Evolutionary conservation across 2,329 filamentous ascomycete species (phyloP).

Genomic region (Tolypocladium amazonense): DNA sequence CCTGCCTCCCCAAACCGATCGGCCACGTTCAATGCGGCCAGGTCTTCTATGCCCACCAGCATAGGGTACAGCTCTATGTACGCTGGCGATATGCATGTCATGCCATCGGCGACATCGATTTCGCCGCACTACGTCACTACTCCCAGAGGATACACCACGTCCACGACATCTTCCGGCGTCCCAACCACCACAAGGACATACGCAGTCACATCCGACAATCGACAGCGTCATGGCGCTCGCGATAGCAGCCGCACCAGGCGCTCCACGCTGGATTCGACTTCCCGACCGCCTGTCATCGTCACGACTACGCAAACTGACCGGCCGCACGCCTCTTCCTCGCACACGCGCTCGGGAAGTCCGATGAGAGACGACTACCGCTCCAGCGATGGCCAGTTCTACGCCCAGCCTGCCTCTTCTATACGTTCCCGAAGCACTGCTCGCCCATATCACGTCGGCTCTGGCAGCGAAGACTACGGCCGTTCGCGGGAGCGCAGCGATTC

Average conservation of each 20-base stretch:
- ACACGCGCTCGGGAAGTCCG: constrained; percentile 33
- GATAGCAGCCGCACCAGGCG: constrained; percentile 38
- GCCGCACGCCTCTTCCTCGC: constrained; percentile 27
- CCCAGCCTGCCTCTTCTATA: constrained; percentile 48
- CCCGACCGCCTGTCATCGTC: constrained; percentile 44
- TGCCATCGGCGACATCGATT: constrained; percentile 30
- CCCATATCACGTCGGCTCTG: constrained; percentile 36
- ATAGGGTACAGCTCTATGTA: constrained; percentile 40
- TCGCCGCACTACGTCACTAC: constrained; percentile 21
- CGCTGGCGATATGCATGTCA: constrained; percentile 42
- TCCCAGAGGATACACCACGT: constrained; percentile 21
- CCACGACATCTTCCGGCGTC: constrained; percentile 21
- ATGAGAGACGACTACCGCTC: constrained; percentile 39
- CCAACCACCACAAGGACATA: constrained; percentile 44
- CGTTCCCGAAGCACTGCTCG: constrained; percentile 37
- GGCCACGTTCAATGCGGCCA: constrained; percentile 35
- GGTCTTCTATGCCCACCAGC: constrained; percentile 41
- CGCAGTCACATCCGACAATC: constrained; percentile 41
- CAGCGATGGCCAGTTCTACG: constrained; percentile 40
- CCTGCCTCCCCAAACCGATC: constrained; percentile 29
- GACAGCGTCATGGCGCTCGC: constrained; percentile 36
- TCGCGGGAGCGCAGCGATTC: constrained; percentile 38
- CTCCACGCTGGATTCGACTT: constrained; percentile 38
- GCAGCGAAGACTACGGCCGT: constrained; percentile 40
- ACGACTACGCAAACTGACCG: constrained; percentile 39